Conservation (phyloP, 2,329 filamentous ascomycete species). For the Cryphonectria parasitica region DNA sequence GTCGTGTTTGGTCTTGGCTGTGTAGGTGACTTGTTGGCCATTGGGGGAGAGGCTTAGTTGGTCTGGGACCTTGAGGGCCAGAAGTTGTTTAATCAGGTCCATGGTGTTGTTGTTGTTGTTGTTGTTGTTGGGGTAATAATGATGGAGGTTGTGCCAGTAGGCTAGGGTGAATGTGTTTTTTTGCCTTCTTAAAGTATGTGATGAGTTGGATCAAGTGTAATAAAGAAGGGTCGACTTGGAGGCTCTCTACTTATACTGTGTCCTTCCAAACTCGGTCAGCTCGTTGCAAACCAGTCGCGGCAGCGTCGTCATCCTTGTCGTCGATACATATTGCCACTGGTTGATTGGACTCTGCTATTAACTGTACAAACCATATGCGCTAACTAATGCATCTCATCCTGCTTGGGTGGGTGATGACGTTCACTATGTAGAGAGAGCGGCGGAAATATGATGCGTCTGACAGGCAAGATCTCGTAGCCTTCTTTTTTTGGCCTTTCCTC, state of each 20-base stretch:
- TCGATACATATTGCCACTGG: background rate
- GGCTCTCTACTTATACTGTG: background rate
- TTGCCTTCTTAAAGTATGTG: no score
- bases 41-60: constrained; percentile 45
- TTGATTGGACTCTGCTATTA: background rate
- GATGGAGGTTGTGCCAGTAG: no score
- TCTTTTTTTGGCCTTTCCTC: no score
- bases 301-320: no score
- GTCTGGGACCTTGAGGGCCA: constrained; percentile 31
- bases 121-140: no score
- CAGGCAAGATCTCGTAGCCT: background rate
- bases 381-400: background rate
- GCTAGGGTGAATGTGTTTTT: no score
- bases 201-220: no score
- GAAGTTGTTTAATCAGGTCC: constrained; percentile 5
- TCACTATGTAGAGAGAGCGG: background rate
- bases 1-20: background rate
- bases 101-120: background rate
- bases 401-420: background rate
- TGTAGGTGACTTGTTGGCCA: background rate
- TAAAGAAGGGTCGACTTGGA: background rate
- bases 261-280: background rate
- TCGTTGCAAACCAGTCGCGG: no score
- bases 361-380: background rate
- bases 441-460: background rate